phyloP scores from a whole-genome alignment of 768 basidiomycete genomes.

The Boletus sp. region DNA sequence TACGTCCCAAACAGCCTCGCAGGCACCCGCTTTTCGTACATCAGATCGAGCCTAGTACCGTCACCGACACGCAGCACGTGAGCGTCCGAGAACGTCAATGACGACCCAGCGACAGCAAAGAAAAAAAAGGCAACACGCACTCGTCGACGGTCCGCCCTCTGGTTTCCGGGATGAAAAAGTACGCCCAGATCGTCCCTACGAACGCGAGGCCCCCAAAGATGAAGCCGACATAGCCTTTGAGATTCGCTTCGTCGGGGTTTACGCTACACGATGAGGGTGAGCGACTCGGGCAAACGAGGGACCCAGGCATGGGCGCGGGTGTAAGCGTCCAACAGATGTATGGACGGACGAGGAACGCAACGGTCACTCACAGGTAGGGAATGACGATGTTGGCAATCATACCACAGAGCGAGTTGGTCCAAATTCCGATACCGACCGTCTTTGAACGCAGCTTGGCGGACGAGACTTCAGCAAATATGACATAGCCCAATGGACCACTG shows the following conservation, averaged over 20 bases:
- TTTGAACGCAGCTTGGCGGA: slow-evolving; percentile 32
- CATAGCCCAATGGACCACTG: slow-evolving; percentile 29
- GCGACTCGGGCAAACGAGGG: not conserved
- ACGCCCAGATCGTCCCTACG: slow-evolving; percentile 23
- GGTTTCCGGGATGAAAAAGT: slow-evolving; percentile 30
- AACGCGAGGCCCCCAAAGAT: slow-evolving; percentile 27
- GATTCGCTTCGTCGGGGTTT: slow-evolving; percentile 28
- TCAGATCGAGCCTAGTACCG: slow-evolving; percentile 25
- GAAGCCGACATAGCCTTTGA: slow-evolving; percentile 30
- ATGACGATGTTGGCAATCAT: slow-evolving; percentile 28
- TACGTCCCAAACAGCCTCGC: slow-evolving; percentile 27
- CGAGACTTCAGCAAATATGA: slow-evolving; percentile 30
- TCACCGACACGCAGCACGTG: not conserved
- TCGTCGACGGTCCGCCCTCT: slow-evolving; percentile 30
- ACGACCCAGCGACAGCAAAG: not conserved
- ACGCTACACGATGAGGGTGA: slow-evolving; percentile 9
- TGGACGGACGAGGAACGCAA: too few relatives aligned
- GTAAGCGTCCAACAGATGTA: not conserved
- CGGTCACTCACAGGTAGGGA: slow-evolving; percentile 27
- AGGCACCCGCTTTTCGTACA: slow-evolving; percentile 31
- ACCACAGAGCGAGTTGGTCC: slow-evolving; percentile 24
- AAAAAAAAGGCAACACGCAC: slow-evolving; percentile 10
- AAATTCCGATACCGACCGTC: slow-evolving; percentile 28
- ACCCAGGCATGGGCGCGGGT: not conserved
- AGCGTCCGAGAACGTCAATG: not conserved